Evolutionary conservation across 306 rosid genomes (phyloP).

Genomic region (Vigna unguiculata): DNA sequence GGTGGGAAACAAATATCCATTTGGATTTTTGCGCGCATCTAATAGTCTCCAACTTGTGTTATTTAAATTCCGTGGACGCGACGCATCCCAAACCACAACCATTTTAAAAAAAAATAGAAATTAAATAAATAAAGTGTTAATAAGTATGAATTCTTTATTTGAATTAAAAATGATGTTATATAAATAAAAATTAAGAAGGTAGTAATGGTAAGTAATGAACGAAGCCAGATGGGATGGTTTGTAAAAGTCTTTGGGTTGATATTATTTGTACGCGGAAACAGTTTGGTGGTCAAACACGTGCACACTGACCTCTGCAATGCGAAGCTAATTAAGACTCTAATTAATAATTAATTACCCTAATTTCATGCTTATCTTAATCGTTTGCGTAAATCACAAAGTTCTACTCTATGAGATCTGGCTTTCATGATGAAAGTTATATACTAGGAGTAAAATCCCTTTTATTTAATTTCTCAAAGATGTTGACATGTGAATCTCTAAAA

Average conservation of each 20-base stretch:
- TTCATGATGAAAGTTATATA: no score
- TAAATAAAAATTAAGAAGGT: background rate
- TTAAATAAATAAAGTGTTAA: background rate
- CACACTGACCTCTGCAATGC: background rate
- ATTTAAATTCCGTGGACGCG: background rate
- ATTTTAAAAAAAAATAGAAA: background rate
- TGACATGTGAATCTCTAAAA: no score
- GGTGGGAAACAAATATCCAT: background rate
- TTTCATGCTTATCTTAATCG: background rate
- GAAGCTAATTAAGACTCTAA: background rate
- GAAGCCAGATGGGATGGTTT: background rate
- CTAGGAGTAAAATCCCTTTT: no score
- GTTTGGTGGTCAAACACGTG: constrained; percentile 3
- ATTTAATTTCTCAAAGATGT: no score
- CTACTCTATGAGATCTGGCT: background rate
- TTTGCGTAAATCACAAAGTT: background rate
- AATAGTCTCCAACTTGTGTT: background rate
- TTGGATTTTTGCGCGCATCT: background rate
- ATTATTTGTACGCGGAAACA: constrained; percentile 1
- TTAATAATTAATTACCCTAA: background rate
- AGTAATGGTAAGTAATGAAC: background rate
- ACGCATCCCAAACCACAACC: background rate
- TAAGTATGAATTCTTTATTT: background rate
- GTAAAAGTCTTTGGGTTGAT: background rate
- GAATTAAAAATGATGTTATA: background rate